A percentile compares a stretch with the other conserved stretches of the same genome.
These are phyloP conservation scores for Prunus mongolica DNA, from an alignment of 306 rosid genomes.

Conservation along the genomic window DNA sequence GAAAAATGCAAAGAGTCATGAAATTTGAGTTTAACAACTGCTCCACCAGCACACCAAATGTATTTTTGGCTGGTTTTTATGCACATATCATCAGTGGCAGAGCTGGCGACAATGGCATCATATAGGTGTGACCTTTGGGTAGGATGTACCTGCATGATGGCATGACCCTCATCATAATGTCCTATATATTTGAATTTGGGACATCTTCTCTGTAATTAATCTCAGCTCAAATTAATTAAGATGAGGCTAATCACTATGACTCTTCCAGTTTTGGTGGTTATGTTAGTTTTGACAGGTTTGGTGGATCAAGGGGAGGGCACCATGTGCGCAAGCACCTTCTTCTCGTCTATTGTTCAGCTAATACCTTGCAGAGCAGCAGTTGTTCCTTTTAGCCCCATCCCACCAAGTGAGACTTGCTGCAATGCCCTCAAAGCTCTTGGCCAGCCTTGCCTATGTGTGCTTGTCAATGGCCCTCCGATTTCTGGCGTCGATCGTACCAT, in stretches of 20 bases:
- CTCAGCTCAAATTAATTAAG: neutral
- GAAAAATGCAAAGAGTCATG: conserved; percentile 29
- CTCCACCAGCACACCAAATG: conserved; percentile 18
- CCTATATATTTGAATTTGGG: conserved; percentile 28
- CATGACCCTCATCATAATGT: conserved; percentile 9
- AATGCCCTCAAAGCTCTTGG: conserved; percentile 64
- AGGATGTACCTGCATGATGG: conserved; percentile 34
- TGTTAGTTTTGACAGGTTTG: conserved; percentile 28
- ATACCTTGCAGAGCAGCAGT: conserved; percentile 86
- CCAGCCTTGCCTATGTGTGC: conserved; percentile 76
- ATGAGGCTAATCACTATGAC: conserved; percentile 31
- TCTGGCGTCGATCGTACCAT: conserved; percentile 78
- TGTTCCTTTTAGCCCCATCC: conserved; percentile 66
- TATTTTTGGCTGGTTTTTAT: neutral
- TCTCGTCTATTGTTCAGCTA: conserved; percentile 72
- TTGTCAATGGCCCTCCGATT: conserved; percentile 72
- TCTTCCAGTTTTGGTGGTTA: conserved; percentile 23
- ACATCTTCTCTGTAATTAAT: neutral
- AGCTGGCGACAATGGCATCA: conserved; percentile 28
- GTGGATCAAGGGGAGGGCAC: conserved; percentile 35
- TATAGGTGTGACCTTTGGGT: conserved; percentile 42
- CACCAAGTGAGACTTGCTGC: conserved; percentile 72
- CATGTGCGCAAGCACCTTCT: conserved; percentile 65
- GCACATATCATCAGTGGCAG: neutral
- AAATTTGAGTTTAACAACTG: conserved; percentile 37